These are phyloP conservation scores for Pythium angustatum DNA, from an alignment of 352 stramenopile genomes.

Conservation along the genomic window DNA sequence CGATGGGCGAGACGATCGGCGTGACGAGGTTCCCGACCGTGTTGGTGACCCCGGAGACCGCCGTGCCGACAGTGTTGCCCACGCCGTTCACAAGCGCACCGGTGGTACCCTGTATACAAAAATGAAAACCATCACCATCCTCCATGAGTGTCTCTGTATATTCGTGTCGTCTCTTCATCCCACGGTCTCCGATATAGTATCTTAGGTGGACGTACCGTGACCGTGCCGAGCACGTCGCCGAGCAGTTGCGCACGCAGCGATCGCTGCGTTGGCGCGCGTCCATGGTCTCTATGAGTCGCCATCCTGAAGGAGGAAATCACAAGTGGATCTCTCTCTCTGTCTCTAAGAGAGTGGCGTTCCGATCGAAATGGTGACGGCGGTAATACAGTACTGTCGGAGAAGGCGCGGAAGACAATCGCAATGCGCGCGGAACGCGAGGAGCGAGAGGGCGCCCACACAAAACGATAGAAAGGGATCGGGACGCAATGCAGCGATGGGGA, in stretches of 20 bases:
- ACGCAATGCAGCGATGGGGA: too few relatives aligned
- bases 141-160: not conserved
- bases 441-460: not conserved
- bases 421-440: not conserved
- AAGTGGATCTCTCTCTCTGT: not conserved
- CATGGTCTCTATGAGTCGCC: too few relatives aligned
- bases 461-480: not conserved
- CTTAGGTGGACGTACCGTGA: not conserved
- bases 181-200: constrained; percentile 3
- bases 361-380: too few relatives aligned
- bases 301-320: too few relatives aligned
- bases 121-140: not conserved
- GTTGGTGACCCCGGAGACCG: not conserved
- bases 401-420: not conserved
- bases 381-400: too few relatives aligned
- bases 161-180: not conserved
- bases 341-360: too few relatives aligned
- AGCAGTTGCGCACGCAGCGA: not conserved
- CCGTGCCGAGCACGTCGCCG: not conserved
- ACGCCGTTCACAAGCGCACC: constrained; percentile 2
- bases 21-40: constrained; percentile 1
- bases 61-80: not conserved
- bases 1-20: too few relatives aligned
- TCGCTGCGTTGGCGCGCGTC: not conserved
- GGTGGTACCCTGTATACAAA: not conserved